A percentile compares a stretch with the other conserved stretches of the same genome.
phyloP scores from a whole-genome alignment of 176 grass and related monocot genomes.

The Musa troglodytarum region DNA sequence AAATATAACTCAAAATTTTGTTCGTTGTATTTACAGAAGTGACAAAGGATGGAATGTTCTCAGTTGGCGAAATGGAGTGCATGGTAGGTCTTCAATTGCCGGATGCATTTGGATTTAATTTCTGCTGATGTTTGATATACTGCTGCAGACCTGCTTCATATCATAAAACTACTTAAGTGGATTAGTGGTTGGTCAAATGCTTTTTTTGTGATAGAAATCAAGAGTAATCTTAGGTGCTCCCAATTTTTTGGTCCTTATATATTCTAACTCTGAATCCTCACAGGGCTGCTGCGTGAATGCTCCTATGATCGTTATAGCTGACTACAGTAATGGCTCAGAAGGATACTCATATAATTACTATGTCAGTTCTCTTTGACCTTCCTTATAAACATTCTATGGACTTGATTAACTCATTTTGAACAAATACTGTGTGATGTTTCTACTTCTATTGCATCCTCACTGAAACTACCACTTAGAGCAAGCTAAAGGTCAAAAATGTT shows the following conservation, averaged over 20 bases:
- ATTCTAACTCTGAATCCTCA: background rate
- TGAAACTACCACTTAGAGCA: too few species aligned
- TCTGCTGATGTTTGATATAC: background rate
- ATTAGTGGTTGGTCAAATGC: too few species aligned
- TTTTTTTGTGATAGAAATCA: too few species aligned
- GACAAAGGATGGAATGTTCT: constrained; percentile 93
- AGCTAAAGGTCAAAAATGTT: too few species aligned
- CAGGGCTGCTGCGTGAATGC: constrained; percentile 83
- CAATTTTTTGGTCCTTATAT: background rate
- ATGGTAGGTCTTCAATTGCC: constrained; percentile 48
- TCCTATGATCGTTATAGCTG: constrained; percentile 74
- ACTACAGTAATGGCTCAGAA: constrained; percentile 68
- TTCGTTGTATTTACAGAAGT: constrained; percentile 45
- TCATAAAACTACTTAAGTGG: constrained; percentile 4
- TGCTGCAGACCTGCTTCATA: background rate
- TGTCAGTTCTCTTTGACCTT: constrained; percentile 35
- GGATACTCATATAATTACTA: constrained; percentile 78
- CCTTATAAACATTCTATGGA: background rate
- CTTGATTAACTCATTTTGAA: too few species aligned
- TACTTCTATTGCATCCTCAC: too few species aligned
- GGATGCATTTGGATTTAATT: background rate
- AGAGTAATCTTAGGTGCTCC: too few species aligned
- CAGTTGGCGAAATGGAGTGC: constrained; percentile 96
- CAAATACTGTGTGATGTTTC: too few species aligned
- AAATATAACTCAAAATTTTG: background rate